Conservation (phyloP, 345 rosid species). For the Acer campestre region DNA sequence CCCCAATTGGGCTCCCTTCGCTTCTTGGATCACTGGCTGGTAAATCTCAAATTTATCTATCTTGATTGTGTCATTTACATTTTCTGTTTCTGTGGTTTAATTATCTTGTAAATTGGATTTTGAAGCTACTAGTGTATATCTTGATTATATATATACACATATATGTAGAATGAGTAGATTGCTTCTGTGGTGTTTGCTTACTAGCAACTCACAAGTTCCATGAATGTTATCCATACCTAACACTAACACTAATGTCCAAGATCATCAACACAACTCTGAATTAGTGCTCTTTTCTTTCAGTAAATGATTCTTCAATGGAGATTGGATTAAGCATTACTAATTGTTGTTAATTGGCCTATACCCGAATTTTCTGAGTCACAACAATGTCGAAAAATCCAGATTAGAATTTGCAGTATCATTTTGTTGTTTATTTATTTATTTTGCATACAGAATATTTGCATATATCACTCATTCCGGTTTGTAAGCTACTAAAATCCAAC, state of each 20-base stretch:
- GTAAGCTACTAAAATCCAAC: not conserved
- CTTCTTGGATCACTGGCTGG: constrained; percentile 99
- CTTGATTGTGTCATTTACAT: not conserved
- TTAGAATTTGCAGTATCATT: not conserved
- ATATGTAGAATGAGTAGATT: not conserved
- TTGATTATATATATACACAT: not conserved
- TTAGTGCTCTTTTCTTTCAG: not conserved
- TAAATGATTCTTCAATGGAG: not conserved
- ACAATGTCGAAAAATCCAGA: not conserved
- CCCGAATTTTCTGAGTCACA: too few species aligned
- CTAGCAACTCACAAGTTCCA: not conserved
- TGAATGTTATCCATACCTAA: not conserved
- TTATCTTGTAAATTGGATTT: too few species aligned
- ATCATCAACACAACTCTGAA: not conserved
- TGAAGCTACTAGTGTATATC: not conserved
- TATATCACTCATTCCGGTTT: not conserved
- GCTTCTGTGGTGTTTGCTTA: not conserved
- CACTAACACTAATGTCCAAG: not conserved
- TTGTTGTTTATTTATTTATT: not conserved
- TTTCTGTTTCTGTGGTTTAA: not conserved
- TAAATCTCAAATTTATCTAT: constrained; percentile 23
- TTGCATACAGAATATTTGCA: not conserved
- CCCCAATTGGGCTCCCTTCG: constrained; percentile 84
- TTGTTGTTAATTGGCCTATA: not conserved
- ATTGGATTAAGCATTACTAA: not conserved